phyloP scores from a whole-genome alignment of 2,329 filamentous ascomycete species.

The Penicillium crustosum region DNA sequence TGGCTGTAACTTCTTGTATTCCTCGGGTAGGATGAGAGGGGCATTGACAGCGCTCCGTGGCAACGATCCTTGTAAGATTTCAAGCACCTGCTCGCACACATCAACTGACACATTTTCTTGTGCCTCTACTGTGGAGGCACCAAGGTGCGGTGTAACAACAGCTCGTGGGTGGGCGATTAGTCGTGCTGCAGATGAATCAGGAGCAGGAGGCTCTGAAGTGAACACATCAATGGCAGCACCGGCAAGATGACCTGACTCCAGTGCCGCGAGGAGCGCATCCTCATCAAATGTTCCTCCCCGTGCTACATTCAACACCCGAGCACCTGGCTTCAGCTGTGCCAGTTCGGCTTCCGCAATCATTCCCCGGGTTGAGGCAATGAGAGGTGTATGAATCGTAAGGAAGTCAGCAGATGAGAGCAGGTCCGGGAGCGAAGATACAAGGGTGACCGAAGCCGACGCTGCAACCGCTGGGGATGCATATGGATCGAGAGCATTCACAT shows the following conservation, averaged over 20 bases:
- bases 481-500: slow-evolving; percentile 71
- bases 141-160: slow-evolving; percentile 75
- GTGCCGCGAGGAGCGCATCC: slow-evolving; percentile 65
- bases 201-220: slow-evolving; percentile 69
- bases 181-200: slow-evolving; percentile 59
- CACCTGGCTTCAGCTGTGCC: slow-evolving; percentile 68
- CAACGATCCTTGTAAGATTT: slow-evolving; percentile 69
- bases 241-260: slow-evolving; percentile 69
- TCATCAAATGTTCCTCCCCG: slow-evolving; percentile 80
- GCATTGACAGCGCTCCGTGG: slow-evolving; percentile 78
- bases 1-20: slow-evolving; percentile 74
- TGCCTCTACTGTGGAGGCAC: slow-evolving; percentile 76
- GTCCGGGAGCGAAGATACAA: slow-evolving; percentile 58
- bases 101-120: slow-evolving; percentile 83
- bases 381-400: slow-evolving; percentile 76
- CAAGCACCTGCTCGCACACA: slow-evolving; percentile 75
- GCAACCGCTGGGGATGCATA: slow-evolving; percentile 75
- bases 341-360: slow-evolving; percentile 69
- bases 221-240: slow-evolving; percentile 80
- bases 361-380: slow-evolving; percentile 73
- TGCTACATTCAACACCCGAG: slow-evolving; percentile 75
- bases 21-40: slow-evolving; percentile 75
- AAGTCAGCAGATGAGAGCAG: slow-evolving; percentile 71
- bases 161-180: slow-evolving; percentile 70
- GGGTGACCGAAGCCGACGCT: slow-evolving; percentile 63